These are phyloP conservation scores for Trebouxia sp. DNA, from an alignment of 139 green algal species.

Conservation along the genomic window DNA sequence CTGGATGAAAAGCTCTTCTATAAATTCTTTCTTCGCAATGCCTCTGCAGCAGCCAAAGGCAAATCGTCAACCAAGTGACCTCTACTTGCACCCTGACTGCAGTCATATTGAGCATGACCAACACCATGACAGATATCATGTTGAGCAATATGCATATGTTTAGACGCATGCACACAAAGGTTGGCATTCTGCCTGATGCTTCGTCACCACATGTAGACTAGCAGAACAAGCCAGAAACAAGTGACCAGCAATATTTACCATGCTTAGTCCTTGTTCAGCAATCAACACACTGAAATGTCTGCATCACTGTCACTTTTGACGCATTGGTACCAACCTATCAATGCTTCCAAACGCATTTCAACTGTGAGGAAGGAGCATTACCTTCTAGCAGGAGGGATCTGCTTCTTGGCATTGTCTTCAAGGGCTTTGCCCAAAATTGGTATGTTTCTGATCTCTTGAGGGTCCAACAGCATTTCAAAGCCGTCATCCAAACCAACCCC, in stretches of 20 bases:
- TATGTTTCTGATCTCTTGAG: constrained; percentile 56
- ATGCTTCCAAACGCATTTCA: not conserved
- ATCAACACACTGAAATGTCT: not conserved
- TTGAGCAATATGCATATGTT: no score
- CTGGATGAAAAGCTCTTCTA: constrained; percentile 59
- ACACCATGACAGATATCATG: no score
- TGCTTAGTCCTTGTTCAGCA: not conserved
- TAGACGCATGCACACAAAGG: no score
- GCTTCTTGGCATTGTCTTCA: constrained; percentile 27
- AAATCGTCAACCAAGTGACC: no score
- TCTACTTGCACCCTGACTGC: constrained; percentile 44
- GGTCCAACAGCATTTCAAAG: constrained; percentile 63
- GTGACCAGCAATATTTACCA: not conserved
- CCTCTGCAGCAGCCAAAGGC: no score
- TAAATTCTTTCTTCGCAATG: constrained; percentile 32
- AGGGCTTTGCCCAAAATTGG: constrained; percentile 66
- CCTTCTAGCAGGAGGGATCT: constrained; percentile 37
- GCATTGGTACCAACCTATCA: not conserved
- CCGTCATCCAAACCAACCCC: constrained; percentile 82
- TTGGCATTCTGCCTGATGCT: constrained; percentile 12
- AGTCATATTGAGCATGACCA: no score
- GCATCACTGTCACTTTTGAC: not conserved
- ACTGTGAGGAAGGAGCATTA: not conserved
- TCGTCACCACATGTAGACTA: not conserved
- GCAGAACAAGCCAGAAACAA: not conserved